phyloP scores from a whole-genome alignment of 257 asterid genomes.

The Salvia rosmarinus region DNA sequence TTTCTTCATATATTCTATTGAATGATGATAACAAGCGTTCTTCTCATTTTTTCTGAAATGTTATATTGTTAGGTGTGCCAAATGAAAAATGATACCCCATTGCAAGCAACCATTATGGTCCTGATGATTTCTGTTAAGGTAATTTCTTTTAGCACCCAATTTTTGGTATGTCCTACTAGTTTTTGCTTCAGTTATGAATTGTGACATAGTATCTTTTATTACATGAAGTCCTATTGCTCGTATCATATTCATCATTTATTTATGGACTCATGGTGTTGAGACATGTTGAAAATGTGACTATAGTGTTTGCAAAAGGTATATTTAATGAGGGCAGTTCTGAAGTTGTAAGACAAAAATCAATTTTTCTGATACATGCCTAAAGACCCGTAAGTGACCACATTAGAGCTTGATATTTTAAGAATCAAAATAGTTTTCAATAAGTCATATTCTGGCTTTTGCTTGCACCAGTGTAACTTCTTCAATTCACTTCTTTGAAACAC shows the following conservation, averaged over 20 bases:
- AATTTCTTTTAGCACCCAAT: constrained; percentile 25
- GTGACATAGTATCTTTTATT: constrained; percentile 15
- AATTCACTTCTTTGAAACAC: constrained; percentile 13
- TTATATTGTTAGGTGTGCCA: constrained; percentile 58
- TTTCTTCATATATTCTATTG: constrained; percentile 21
- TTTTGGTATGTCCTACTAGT: constrained; percentile 16
- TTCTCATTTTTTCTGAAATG: constrained; percentile 18
- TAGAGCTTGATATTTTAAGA: constrained; percentile 14
- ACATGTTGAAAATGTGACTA: constrained; percentile 24
- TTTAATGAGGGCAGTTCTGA: constrained; percentile 14
- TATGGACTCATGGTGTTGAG: constrained; percentile 20
- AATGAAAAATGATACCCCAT: constrained; percentile 41
- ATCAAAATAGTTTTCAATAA: not conserved
- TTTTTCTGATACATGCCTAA: constrained; percentile 21
- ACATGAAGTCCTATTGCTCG: constrained; percentile 14
- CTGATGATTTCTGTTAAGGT: constrained; percentile 91
- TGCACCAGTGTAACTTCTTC: constrained; percentile 13
- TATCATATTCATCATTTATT: constrained; percentile 22
- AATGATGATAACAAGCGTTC: constrained; percentile 17
- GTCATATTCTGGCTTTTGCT: constrained; percentile 18
- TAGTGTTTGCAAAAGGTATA: constrained; percentile 23
- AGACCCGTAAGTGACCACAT: constrained; percentile 17
- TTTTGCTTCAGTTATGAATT: constrained; percentile 18
- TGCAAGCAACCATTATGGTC: constrained; percentile 72
- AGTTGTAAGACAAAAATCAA: constrained; percentile 1